Base-by-base conservation (phyloP, 1,284 basidiomycete genomes). In the Sanguinoderma infundibulare region DNA sequence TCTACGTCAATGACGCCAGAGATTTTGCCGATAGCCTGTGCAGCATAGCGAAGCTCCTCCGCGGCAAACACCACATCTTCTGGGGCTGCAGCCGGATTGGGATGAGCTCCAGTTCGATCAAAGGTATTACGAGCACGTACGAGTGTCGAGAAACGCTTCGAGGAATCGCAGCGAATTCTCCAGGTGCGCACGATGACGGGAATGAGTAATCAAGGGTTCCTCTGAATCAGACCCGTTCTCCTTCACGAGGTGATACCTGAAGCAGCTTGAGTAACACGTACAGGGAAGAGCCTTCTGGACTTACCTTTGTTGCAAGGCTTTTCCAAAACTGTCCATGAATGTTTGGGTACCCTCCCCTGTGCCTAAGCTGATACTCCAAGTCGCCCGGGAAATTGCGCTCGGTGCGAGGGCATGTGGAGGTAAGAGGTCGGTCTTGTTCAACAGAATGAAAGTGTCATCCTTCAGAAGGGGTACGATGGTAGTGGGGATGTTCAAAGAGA, bases 31-130 rank as follows among this genome's bases (percentile, higher is more conserved):
- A 96, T 81, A 6, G 91, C 87, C 59, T 85, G 83, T 0, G 91
- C 89, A 3, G 94, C 94, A 71, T 94, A 93, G 22, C 94, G 85
- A 38, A 96, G 78, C 70, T 95, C 92, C 73, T 96, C 95, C 0
- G 93, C 93, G 3, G 86, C 92, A 10, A 92, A 73, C 2, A 95
- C 92, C 5, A 95, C 77, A 60, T 94, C 89, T 50, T 82, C 78
- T 2, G 78, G 65, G 26, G 76, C 79, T 83, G 65, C 24, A 36
- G 24, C 12, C 10, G 2, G 17, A 12, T 9, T 50, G 6, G 15
- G 24, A 22, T n/a, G 57, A 51, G 35, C 58, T 61, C 57, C 46
- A 59, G 28, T 38, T 20, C 15, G 57, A 20, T 49, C 20, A 50
- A 15, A 24, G 28, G 22, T 12, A 57, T 24, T 14, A 49, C 62